Conservation (phyloP, 2,329 filamentous ascomycete genomes). For the Pseudocercospora eumusae region DNA sequence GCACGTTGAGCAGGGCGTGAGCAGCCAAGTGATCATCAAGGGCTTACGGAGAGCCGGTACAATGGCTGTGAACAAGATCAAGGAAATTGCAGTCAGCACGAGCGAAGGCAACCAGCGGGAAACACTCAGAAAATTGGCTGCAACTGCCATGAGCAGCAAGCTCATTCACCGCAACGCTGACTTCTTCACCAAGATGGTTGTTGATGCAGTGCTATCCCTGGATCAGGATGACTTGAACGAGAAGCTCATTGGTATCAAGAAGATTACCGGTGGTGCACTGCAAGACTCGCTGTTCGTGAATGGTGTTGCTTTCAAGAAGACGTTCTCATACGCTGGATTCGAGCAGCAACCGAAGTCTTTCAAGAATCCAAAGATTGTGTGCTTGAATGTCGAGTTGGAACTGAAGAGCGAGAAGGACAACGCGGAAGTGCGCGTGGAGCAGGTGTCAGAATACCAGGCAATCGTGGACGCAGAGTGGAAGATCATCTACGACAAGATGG, state of each 20-base stretch:
- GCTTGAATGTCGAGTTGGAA: conserved; percentile 95
- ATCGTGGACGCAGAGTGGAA: conserved; percentile 99
- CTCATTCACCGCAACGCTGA: conserved; percentile 94
- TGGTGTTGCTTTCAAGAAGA: conserved; percentile 99
- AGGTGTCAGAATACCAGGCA: conserved; percentile 98
- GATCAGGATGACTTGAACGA: conserved; percentile 98
- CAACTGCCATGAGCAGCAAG: conserved; percentile 98
- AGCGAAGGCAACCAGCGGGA: conserved; percentile 81
- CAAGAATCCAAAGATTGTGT: conserved; percentile 91
- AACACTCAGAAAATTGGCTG: conserved; percentile 84
- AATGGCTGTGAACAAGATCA: conserved; percentile 98
- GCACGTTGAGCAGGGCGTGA: conserved; percentile 93
- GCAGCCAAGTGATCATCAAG: conserved; percentile 97
- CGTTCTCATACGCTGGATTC: conserved; percentile 97
- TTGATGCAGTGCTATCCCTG: conserved; percentile 90
- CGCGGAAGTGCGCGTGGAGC: conserved; percentile 94
- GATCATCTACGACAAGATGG: conserved; percentile 99
- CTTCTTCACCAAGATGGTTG: conserved; percentile 99
- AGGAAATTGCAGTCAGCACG: conserved; percentile 90
- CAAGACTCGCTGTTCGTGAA: conserved; percentile 97
- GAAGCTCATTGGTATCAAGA: conserved; percentile 97
- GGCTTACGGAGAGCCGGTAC: conserved; percentile 81
- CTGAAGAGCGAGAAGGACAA: conserved; percentile 99
- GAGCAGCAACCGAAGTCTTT: conserved; percentile 98
- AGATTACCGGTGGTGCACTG: conserved; percentile 92